Percentiles rank a stretch among this genome's conserved stretches.
phyloP scores from a whole-genome alignment of 2,329 filamentous ascomycete genomes.

The Cordyceps sp. region DNA sequence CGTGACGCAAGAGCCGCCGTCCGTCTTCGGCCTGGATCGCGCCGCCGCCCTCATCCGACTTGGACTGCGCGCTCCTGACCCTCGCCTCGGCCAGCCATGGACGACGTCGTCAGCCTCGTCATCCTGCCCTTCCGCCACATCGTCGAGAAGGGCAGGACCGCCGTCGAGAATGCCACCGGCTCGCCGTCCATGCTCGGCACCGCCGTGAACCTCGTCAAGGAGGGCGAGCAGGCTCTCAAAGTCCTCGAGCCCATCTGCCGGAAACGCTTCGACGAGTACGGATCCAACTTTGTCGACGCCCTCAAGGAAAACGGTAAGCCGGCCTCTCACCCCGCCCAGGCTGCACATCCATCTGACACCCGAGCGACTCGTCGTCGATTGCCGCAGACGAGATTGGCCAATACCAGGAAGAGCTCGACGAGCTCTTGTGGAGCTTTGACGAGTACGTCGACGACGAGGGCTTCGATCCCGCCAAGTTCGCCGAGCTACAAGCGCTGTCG shows the following conservation, averaged over 20 bases:
- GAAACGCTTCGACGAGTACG: slow-evolving; percentile 30
- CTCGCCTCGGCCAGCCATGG: slow-evolving; percentile 12
- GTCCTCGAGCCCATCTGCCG: slow-evolving; percentile 33
- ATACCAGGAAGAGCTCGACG: slow-evolving; percentile 28
- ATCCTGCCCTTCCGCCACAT: slow-evolving; percentile 34
- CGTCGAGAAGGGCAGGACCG: slow-evolving; percentile 30
- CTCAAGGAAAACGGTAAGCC: slow-evolving; percentile 37
- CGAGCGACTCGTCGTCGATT: no score
- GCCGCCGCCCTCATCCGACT: no score
- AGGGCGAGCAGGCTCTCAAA: slow-evolving; percentile 31
- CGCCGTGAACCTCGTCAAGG: slow-evolving; percentile 27
- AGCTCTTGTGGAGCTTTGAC: slow-evolving; percentile 39
- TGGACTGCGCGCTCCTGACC: not conserved
- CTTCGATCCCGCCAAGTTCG: slow-evolving; percentile 33
- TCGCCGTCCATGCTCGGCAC: slow-evolving; percentile 30
- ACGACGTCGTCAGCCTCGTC: slow-evolving; percentile 25
- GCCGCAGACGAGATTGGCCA: slow-evolving; percentile 33
- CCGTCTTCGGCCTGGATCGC: no score
- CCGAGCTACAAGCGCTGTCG: slow-evolving; percentile 28
- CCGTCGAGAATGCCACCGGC: slow-evolving; percentile 28
- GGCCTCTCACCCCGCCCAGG: not conserved
- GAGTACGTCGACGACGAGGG: slow-evolving; percentile 31
- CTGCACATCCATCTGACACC: not conserved
- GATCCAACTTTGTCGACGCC: slow-evolving; percentile 29
- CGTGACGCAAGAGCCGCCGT: no score